Conservation (phyloP, 257 asterid genomes). For the Przewalskia tangutica region DNA sequence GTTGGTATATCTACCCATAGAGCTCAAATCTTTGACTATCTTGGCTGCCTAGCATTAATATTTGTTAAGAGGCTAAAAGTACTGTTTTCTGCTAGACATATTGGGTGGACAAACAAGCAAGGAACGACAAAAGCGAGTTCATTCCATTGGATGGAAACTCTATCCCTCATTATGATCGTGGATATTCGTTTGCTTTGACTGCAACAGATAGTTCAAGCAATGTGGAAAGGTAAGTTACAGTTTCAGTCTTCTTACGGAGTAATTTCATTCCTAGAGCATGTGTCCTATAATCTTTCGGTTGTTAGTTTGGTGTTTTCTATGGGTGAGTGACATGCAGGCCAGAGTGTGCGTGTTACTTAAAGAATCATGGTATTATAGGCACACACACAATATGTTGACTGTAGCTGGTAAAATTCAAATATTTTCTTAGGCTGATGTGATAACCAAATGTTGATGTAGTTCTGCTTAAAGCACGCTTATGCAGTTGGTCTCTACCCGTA, state of each 20-base stretch:
- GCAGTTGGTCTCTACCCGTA: background rate
- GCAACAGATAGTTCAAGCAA: conserved; percentile 52
- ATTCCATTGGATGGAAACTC: conserved; percentile 57
- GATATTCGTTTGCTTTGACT: conserved; percentile 72
- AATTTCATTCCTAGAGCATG: conserved; percentile 1
- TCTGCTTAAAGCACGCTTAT: background rate
- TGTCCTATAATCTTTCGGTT: conserved; percentile 1
- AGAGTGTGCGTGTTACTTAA: background rate
- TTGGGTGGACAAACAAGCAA: conserved; percentile 68
- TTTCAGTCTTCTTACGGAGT: background rate
- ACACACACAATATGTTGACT: background rate
- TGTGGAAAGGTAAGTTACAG: conserved; percentile 42
- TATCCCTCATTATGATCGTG: conserved; percentile 91
- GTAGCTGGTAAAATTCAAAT: background rate
- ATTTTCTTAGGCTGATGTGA: background rate
- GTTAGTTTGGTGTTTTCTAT: background rate
- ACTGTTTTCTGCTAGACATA: conserved; percentile 42
- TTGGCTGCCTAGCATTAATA: background rate
- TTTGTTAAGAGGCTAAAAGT: background rate
- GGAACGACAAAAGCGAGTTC: conserved; percentile 32
- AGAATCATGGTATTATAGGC: background rate
- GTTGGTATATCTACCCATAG: background rate
- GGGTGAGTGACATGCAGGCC: background rate
- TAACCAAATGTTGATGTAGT: background rate
- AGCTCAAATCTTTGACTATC: background rate